A percentile compares a stretch with the other conserved stretches of the same genome.
Evolutionary conservation across 306 rosid species (phyloP).

Genomic region (Herpetospermum pedunculosum): DNA sequence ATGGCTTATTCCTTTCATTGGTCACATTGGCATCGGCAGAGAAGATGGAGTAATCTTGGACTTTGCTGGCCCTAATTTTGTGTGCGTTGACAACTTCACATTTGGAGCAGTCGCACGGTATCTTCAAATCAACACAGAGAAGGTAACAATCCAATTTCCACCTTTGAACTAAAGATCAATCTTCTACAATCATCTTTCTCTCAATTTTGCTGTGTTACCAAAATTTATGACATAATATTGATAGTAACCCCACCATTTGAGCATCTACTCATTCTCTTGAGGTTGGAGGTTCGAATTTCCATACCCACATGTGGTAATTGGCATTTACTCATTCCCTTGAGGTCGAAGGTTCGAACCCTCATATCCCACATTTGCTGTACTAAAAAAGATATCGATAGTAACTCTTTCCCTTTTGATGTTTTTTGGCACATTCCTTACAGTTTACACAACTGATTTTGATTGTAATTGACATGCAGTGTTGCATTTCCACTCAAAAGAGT

Average conservation of each 20-base stretch:
- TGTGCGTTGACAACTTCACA: constrained; percentile 71
- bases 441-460: too few species aligned
- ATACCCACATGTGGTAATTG: too few species aligned
- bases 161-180: background rate
- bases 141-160: constrained; percentile 29
- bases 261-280: too few species aligned
- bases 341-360: too few species aligned
- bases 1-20: constrained; percentile 86
- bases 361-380: too few species aligned
- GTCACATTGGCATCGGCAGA: constrained; percentile 91
- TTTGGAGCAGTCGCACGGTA: constrained; percentile 83
- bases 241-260: too few species aligned
- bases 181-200: background rate
- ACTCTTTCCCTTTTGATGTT: background rate
- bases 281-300: too few species aligned
- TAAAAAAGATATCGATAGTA: too few species aligned
- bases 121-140: constrained; percentile 51
- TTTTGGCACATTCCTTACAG: constrained; percentile 8
- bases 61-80: constrained; percentile 93
- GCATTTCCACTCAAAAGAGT: constrained; percentile 18
- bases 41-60: constrained; percentile 96
- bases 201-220: background rate
- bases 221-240: background rate
- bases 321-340: too few species aligned
- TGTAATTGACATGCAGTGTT: constrained; percentile 39